Evolutionary conservation across 2,329 filamentous ascomycete genomes (phyloP).

Genomic region (Aspergillus fijiensis): DNA sequence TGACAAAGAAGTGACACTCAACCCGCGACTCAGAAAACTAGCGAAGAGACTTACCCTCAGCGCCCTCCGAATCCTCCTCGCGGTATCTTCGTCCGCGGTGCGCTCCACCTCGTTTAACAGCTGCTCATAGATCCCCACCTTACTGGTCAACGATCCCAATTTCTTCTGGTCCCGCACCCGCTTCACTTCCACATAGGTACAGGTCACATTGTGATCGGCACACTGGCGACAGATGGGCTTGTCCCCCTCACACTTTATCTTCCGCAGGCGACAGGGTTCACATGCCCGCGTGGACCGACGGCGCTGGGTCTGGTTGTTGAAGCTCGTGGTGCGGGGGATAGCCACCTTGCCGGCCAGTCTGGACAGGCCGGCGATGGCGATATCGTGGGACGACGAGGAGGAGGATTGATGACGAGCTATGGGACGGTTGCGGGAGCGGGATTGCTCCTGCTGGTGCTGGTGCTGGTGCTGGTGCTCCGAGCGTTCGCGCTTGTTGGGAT

Average conservation of each 20-base stretch:
- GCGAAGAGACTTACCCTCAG: constrained; percentile 22
- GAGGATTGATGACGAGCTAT: constrained; percentile 8
- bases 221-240: constrained; percentile 32
- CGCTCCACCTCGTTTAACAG: constrained; percentile 27
- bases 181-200: constrained; percentile 36
- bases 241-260: constrained; percentile 37
- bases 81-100: constrained; percentile 21
- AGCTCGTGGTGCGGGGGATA: constrained; percentile 28
- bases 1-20: too few relatives aligned
- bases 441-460: neutral
- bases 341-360: constrained; percentile 24
- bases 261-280: constrained; percentile 37
- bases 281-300: constrained; percentile 35
- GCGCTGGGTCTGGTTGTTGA: constrained; percentile 21
- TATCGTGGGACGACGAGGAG: constrained; percentile 9
- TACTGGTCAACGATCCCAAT: constrained; percentile 24
- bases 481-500: neutral
- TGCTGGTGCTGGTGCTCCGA: neutral
- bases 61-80: constrained; percentile 26
- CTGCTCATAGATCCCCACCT: constrained; percentile 30
- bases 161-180: constrained; percentile 38
- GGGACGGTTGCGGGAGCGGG: neutral
- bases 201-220: constrained; percentile 23
- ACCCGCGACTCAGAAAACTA: neutral
- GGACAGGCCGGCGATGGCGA: neutral